These are phyloP conservation scores for Hypoxylon intermedium DNA, from an alignment of 495 filamentous ascomycete genomes.

Conservation along the genomic window DNA sequence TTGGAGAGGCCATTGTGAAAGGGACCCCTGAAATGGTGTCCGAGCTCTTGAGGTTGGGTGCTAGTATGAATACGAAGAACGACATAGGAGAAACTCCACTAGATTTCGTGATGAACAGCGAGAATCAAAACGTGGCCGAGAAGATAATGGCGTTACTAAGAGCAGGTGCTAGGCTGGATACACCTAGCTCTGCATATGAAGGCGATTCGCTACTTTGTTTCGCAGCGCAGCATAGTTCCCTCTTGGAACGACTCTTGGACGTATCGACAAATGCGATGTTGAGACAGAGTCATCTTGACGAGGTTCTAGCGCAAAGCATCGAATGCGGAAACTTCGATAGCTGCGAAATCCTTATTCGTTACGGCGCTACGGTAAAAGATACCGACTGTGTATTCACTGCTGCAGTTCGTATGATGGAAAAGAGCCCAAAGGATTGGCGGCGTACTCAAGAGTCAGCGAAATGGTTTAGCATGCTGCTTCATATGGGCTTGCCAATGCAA, in stretches of 20 bases:
- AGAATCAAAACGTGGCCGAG: no score
- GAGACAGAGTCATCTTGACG: not conserved
- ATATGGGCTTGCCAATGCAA: no score
- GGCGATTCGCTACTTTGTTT: no score
- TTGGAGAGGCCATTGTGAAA: not conserved
- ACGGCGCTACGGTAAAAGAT: not conserved
- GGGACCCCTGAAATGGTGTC: not conserved
- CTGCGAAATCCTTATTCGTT: not conserved
- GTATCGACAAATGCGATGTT: not conserved
- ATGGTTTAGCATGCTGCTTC: no score
- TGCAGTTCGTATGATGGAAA: no score
- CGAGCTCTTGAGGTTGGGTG: not conserved
- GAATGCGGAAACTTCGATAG: not conserved
- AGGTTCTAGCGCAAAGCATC: not conserved
- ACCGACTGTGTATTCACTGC: not conserved
- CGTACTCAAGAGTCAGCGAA: no score
- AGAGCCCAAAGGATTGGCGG: no score
- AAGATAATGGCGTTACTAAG: not conserved
- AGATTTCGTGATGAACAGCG: not conserved
- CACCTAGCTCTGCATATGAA: no score
- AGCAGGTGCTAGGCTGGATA: not conserved
- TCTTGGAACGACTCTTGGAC: not conserved
- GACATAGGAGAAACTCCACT: not conserved
- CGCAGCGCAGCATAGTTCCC: no score
- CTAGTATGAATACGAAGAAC: not conserved